Percentiles rank a stretch among this genome's conserved stretches.
Conservation (phyloP, 2,329 filamentous ascomycete species). For the Calycina marina region DNA sequence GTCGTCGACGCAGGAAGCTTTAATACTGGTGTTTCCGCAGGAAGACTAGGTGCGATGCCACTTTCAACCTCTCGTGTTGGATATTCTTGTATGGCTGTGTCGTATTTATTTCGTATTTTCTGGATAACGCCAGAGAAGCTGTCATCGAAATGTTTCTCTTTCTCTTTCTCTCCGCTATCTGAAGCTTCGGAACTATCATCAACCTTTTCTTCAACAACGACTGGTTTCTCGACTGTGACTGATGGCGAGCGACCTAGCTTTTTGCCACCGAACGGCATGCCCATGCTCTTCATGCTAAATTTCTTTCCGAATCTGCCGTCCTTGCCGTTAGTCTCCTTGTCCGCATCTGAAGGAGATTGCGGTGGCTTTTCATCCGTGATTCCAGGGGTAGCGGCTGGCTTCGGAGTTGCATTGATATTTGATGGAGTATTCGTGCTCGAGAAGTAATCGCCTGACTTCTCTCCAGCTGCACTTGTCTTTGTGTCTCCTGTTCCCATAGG, state of each 20-base stretch:
- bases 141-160: slow-evolving; percentile 63
- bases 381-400: slow-evolving; percentile 31
- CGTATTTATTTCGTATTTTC: slow-evolving; percentile 58
- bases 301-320: slow-evolving; percentile 61
- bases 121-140: slow-evolving; percentile 60
- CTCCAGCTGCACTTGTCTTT: slow-evolving; percentile 44
- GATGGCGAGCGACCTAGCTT: slow-evolving; percentile 61
- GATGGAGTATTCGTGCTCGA: slow-evolving; percentile 39
- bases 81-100: slow-evolving; percentile 44
- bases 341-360: slow-evolving; percentile 37
- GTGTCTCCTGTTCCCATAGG: slow-evolving; percentile 40
- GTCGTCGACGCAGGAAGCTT: slow-evolving; percentile 54
- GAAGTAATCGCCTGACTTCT: slow-evolving; percentile 62
- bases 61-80: slow-evolving; percentile 43
- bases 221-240: slow-evolving; percentile 56
- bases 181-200: slow-evolving; percentile 43
- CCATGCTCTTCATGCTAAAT: slow-evolving; percentile 51
- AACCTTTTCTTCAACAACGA: slow-evolving; percentile 60
- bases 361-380: slow-evolving; percentile 29
- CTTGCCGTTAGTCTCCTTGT: slow-evolving; percentile 48
- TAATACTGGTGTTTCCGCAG: slow-evolving; percentile 62
- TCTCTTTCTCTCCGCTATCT: slow-evolving; percentile 30
- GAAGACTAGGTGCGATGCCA: slow-evolving; percentile 51
- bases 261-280: slow-evolving; percentile 66
- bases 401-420: slow-evolving; percentile 30